These are phyloP conservation scores for Leccinum subtestaceum DNA, from an alignment of 768 basidiomycete genomes.

Conservation along the genomic window DNA sequence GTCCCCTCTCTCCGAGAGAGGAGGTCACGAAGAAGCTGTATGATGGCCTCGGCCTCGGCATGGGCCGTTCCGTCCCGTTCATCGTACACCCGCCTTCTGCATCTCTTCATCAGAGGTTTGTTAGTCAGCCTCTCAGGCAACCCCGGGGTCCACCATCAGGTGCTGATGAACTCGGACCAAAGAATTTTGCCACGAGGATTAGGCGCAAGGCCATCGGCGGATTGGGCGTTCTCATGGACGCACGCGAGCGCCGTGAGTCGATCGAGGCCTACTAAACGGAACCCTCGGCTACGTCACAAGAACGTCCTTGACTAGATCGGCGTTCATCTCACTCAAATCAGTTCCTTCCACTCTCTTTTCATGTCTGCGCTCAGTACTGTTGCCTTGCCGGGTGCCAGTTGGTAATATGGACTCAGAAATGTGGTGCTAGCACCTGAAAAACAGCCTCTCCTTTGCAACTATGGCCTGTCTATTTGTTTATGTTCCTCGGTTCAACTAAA, in stretches of 20 bases:
- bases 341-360: slow-evolving; percentile 22
- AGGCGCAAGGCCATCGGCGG: slow-evolving; percentile 83
- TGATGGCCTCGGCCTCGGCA: slow-evolving; percentile 84
- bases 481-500: slow-evolving; percentile 19
- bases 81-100: slow-evolving; percentile 19
- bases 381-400: slow-evolving; percentile 7
- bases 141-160: slow-evolving; percentile 86
- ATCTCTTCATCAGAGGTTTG: slow-evolving; percentile 48
- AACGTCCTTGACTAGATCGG: slow-evolving; percentile 8
- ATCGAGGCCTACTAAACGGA: slow-evolving; percentile 62
- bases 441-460: slow-evolving; percentile 27
- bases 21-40: slow-evolving; percentile 84
- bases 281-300: slow-evolving; percentile 7
- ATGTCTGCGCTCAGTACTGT: slow-evolving; percentile 13
- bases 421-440: slow-evolving; percentile 26
- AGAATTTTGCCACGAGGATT: slow-evolving; percentile 86
- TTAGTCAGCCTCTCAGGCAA: slow-evolving; percentile 76
- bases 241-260: slow-evolving; percentile 74
- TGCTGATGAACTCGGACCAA: slow-evolving; percentile 80
- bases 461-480: slow-evolving; percentile 21
- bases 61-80: slow-evolving; percentile 61
- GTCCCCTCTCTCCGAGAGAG: slow-evolving; percentile 79
- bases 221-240: slow-evolving; percentile 73
- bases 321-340: slow-evolving; percentile 17
- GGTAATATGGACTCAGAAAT: slow-evolving; percentile 21